These are phyloP conservation scores for Mycena leptocephala DNA, from an alignment of 768 basidiomycete genomes.

Conservation along the genomic window DNA sequence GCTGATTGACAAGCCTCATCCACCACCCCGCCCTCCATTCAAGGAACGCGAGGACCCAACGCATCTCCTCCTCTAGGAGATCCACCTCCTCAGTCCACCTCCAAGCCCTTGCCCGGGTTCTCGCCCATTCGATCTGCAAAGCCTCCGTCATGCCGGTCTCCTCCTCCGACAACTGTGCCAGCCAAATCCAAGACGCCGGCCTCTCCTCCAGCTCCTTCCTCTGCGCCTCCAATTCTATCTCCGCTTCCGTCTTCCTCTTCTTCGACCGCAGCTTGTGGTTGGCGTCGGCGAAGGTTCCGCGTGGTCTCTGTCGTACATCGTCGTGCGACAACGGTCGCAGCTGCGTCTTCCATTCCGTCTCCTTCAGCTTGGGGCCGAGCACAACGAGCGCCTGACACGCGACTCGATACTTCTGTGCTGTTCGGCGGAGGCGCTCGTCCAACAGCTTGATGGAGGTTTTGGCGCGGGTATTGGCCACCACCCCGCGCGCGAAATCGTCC, in stretches of 20 bases:
- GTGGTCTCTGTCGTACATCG: neutral
- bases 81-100: neutral
- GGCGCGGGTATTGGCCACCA: neutral
- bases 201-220: neutral
- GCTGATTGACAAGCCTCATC: too few species aligned
- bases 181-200: slow-evolving; percentile 3
- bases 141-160: too few species aligned
- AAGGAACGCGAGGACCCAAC: neutral
- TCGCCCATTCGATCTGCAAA: neutral
- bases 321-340: too few species aligned
- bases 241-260: too few species aligned
- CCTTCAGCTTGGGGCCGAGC: neutral
- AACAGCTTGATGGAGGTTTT: neutral
- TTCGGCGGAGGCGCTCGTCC: neutral
- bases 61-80: neutral
- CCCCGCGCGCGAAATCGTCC: neutral
- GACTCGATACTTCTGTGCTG: neutral
- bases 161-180: neutral
- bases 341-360: neutral
- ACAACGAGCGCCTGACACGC: neutral
- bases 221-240: neutral
- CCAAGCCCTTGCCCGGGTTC: neutral
- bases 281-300: neutral
- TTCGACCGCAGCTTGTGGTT: too few species aligned
- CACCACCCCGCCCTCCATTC: neutral